Evolutionary conservation across 2,329 filamentous ascomycete species (phyloP), one percentile per base, ranked within the genome.

Genomic region (Xylariaceae sp.): DNA sequence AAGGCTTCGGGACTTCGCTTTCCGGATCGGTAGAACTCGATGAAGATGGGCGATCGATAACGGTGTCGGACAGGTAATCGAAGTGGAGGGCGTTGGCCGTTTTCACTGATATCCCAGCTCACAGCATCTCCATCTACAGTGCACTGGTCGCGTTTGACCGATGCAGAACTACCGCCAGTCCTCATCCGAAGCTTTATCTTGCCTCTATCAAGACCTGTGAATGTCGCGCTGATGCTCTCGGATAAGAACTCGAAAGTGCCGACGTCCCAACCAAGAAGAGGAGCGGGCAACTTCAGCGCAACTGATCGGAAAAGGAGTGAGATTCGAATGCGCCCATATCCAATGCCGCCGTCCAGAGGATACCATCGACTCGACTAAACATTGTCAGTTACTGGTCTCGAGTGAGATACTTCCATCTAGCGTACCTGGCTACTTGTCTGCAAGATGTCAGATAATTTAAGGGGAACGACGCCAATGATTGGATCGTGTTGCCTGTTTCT

Each of bases 401-500:
- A n/a, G 4, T 9, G 13, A 2, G 30, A n/a, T 17, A 1, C 10
- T 15, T 9, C 39, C 4, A 2, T 49, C 3, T 10, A 56, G 18
- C 67, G 62, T 58, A 72, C 78, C 73, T 97, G 91, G 50, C 91
- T 96, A 65, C 86, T 88, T 0, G 88, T 95, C 67, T 93, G 86
- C 18, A 99, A 79, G n/a, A 97, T 82, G 53, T 97, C 91, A 0
- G 90, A 89, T 0, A 97, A 74, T 72, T 92, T 94, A 60, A 99
- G 77, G 1, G 92, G 91, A 1, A 97, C 89, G 3, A 97, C 89
- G 47, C 94, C 94, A 37, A 97, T 84, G 61, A 99, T 91, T 0
- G 94, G 93, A 65, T 97, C 94, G 67, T 97, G 93, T 74, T 99
- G 88, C 56, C 93, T 83, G 73, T 97, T 90, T 39, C 93, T 86